Conservation (phyloP, 2,329 filamentous ascomycete genomes). For the Scortechinia acanthostroma region DNA sequence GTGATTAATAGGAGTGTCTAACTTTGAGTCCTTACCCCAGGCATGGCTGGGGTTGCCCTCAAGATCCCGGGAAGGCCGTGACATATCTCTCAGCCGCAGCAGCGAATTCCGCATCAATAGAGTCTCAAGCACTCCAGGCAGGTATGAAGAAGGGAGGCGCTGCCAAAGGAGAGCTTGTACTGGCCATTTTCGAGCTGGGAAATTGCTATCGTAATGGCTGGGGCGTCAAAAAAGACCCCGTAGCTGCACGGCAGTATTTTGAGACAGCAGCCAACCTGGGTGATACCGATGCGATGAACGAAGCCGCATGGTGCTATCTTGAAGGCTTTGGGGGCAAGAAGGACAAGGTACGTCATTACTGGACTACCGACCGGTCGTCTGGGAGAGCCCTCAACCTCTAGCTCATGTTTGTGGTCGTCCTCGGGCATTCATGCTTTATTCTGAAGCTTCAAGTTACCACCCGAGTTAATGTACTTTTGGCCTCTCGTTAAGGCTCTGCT, state of each 20-base stretch:
- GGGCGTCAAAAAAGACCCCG: conserved; percentile 79
- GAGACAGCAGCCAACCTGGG: conserved; percentile 95
- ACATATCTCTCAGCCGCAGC: conserved; percentile 82
- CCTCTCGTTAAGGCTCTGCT: no score
- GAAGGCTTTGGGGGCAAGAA: conserved; percentile 97
- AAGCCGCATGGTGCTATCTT: conserved; percentile 89
- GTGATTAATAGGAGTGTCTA: no score
- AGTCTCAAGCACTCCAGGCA: conserved; percentile 75
- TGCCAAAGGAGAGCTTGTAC: conserved; percentile 89
- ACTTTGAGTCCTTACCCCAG: no score
- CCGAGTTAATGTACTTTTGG: no score
- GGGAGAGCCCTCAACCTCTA: no score
- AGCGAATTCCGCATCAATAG: conserved; percentile 80
- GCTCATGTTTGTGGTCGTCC: no score
- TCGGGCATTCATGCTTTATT: no score
- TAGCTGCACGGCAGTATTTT: conserved; percentile 82
- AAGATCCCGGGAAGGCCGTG: conserved; percentile 68
- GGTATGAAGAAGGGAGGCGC: conserved; percentile 89
- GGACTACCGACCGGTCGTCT: no score
- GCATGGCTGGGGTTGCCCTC: conserved; percentile 84
- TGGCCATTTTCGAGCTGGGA: conserved; percentile 91
- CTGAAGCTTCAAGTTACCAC: no score
- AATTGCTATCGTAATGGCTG: conserved; percentile 92
- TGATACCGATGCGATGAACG: conserved; percentile 96
- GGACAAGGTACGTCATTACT: conserved; percentile 95